Evolutionary conservation across 129 eudicot species (phyloP), one percentile per base, ranked within the genome.

Genomic region (Pulicaria dysenterica): DNA sequence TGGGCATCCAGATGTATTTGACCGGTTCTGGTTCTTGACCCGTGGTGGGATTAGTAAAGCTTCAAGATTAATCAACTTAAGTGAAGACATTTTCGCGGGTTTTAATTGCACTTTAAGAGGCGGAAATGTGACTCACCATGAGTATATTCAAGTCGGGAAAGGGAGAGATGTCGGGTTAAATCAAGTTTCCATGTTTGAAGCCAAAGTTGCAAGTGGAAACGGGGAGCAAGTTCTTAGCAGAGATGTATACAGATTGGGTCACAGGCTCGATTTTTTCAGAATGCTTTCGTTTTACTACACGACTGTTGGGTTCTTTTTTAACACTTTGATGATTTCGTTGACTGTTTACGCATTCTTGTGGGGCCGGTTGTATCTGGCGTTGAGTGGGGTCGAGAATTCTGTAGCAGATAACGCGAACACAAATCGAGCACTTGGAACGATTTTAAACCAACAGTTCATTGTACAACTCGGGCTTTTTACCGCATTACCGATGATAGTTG

Each of bases 31-130:
- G 97, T 92, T 92, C 76, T 67, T 92, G 57, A 89, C 97, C 44
- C 85, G 98, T 41, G 98, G 98, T n/a, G 98, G 98, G 69, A 58
- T 92, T 73, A 89, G 96, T 72, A 92, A 92, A 81, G 98, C 96
- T 37, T 92, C 98, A 6, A 82, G 86, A 64, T 83, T 92, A 41
- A 92, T 92, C 39, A 92, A 92, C 80, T 85, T 92, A 61, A 92
- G 96, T 73, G 98, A 92, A 79, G 98, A 92, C 76, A 92, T 92
- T 49, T 92, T 89, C 73, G 98, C 98, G 8, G 98, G 98, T 39
- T 92, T 92, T 78, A 92, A 87, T 70, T 92, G 98, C 85, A 92
- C 98, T 11, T 77, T 92, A 75, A 60, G 98, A 64, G 98, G 98
- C 17, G 98, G 98, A 34, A 92, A 92, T 67, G 89, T 92, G 57